Evolutionary conservation across 257 asterid species (phyloP).

Genomic region (Paulownia fortunei): DNA sequence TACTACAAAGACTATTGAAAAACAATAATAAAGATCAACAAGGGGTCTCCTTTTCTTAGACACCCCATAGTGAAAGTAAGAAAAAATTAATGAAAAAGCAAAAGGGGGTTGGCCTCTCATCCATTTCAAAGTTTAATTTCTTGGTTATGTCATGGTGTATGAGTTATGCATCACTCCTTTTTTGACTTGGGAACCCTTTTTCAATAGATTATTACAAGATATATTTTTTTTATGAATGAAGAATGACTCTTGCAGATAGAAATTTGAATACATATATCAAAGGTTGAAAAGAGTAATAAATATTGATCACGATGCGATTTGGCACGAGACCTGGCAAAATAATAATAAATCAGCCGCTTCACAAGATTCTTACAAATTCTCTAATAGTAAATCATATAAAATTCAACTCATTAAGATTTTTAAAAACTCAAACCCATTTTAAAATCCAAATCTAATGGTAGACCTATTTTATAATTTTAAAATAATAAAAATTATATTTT

Average conservation of each 20-base stretch:
- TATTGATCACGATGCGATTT: constrained; percentile 18
- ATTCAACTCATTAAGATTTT: no score
- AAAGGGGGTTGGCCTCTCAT: constrained; percentile 21
- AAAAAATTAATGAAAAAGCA: constrained; percentile 20
- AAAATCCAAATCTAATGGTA: no score
- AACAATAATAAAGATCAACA: not conserved
- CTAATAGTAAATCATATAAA: no score
- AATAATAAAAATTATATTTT: no score
- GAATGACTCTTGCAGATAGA: not conserved
- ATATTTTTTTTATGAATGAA: not conserved
- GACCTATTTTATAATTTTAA: no score
- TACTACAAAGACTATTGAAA: not conserved
- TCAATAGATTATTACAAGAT: not conserved
- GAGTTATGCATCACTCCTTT: not conserved
- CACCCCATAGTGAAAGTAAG: constrained; percentile 26
- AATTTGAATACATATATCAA: not conserved
- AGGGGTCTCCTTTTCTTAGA: constrained; percentile 12
- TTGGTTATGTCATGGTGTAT: not conserved
- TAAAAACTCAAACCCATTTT: no score
- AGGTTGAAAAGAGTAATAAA: not conserved
- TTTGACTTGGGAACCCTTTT: constrained; percentile 4
- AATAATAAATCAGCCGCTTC: not conserved
- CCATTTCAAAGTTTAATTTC: constrained; percentile 1
- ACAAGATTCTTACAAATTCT: no score
- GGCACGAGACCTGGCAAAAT: constrained; percentile 24